A percentile compares a stretch with the other conserved stretches of the same genome.
Conservation (phyloP, 1,139 yeast species). For the Nakaseomyces kungkrabaensis region DNA sequence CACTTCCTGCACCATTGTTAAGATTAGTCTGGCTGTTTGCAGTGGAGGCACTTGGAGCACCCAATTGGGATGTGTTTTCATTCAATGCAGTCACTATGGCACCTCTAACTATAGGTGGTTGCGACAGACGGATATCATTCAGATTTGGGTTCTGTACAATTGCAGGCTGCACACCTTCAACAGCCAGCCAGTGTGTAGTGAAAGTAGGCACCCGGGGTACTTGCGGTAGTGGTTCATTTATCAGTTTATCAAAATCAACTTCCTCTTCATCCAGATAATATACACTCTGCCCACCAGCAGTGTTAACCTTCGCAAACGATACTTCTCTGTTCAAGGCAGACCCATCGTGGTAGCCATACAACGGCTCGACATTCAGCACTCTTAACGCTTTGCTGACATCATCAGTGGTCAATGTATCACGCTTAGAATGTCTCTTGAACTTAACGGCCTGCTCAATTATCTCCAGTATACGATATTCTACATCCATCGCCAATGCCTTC, state of each 20-base stretch:
- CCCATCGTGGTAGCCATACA: conserved; percentile 53
- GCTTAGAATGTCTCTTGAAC: conserved; percentile 89
- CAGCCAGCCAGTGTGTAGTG: conserved; percentile 97
- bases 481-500: conserved; percentile 94
- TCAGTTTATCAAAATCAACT: conserved; percentile 85
- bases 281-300: conserved; percentile 50
- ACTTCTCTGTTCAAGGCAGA: conserved; percentile 26
- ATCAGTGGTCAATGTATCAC: conserved; percentile 68
- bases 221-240: conserved; percentile 89
- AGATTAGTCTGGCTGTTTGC: conserved; percentile 4
- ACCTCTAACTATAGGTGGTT: conserved; percentile 58
- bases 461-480: conserved; percentile 92
- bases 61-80: conserved; percentile 27
- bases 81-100: conserved; percentile 46
- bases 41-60: conserved; percentile 17
- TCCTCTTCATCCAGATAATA: conserved; percentile 87
- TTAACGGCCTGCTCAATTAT: conserved; percentile 90
- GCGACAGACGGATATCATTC: conserved; percentile 55
- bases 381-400: conserved; percentile 77
- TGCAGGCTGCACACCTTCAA: conserved; percentile 97
- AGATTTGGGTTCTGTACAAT: conserved; percentile 94
- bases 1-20: conserved; percentile 8
- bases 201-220: conserved; percentile 88
- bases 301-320: conserved; percentile 31
- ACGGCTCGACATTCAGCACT: conserved; percentile 80